Base-by-base conservation (phyloP, 75 land plant species). In the Selaginella moellendorffii region DNA sequence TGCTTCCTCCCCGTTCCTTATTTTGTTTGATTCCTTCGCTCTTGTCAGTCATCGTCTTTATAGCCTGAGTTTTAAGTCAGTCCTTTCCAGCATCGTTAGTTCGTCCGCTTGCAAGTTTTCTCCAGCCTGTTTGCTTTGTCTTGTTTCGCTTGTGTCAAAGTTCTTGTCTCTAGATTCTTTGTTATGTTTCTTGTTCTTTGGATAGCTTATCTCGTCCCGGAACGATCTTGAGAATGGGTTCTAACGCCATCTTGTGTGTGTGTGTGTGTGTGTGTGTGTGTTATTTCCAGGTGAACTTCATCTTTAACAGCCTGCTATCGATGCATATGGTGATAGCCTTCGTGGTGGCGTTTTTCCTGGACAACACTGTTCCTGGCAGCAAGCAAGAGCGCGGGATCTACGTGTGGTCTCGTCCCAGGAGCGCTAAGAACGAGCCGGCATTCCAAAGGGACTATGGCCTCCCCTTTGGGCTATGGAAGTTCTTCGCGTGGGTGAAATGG, bases 281-380 rank as follows among this genome's bases (percentile, higher is more conserved):
- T 36, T 36, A 14, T 36, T 36, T 36, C 5, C 46, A 36, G 46
- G 24, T 19, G 2, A 56, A 56, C 8, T 24, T 9, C 19, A 25
- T 56, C 2, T 24, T 56, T 19, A 56, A 56, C 24, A 25, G 25
- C 59, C 21, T 56, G n/a, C n/a, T 56, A 21, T 56, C 59, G 8
- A 56, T 56, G 24, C 46, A 56, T 24, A 56, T 56, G 59, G 59
- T 56, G 59, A 56, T 24, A 8, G 59, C 59, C n/a, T 56, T 56
- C 19, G 25, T 24, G 24, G 59, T 56, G 2, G 46, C 46, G 5
- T 56, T 56, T 19, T 21, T 56, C 59, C 24, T 56, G 59, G 24
- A 21, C 8, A 56, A 56, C 59, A 56, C 59, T 8, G 59, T 56
- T 5, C 59, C 59, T 24, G 59, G 24, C 8, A 25, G 25, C 59